These are phyloP conservation scores for Hermanozyma aechmeae DNA, from an alignment of 805 yeast genomes.

Conservation along the genomic window DNA sequence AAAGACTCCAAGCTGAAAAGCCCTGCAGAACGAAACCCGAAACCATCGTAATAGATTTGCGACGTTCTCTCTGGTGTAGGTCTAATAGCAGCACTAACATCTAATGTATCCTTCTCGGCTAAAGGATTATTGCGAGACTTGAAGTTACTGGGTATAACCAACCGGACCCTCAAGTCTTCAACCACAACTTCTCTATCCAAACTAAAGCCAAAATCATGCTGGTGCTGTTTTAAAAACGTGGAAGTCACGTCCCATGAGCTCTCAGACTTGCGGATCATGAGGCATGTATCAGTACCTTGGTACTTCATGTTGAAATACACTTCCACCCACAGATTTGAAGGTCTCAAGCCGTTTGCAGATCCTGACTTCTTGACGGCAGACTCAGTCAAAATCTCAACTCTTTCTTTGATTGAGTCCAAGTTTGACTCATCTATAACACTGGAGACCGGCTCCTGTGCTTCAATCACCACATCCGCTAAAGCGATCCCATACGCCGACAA, in stretches of 20 bases:
- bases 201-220: slow-evolving; percentile 27
- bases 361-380: slow-evolving; percentile 46
- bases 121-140: slow-evolving; percentile 11
- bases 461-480: slow-evolving; percentile 45
- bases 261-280: slow-evolving; percentile 53
- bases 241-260: slow-evolving; percentile 20
- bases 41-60: too few relatives aligned
- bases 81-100: too few relatives aligned
- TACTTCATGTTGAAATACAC: slow-evolving; percentile 70
- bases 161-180: slow-evolving; percentile 27
- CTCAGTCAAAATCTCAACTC: slow-evolving; percentile 35
- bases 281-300: slow-evolving; percentile 81
- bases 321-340: slow-evolving; percentile 47
- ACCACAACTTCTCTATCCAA: slow-evolving; percentile 26
- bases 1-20: slow-evolving; percentile 16
- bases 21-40: background rate
- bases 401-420: slow-evolving; percentile 30
- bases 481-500: slow-evolving; percentile 85
- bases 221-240: slow-evolving; percentile 20
- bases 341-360: slow-evolving; percentile 34
- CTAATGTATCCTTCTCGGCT: too few relatives aligned
- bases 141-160: slow-evolving; percentile 9
- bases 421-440: slow-evolving; percentile 5
- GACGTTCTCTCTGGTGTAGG: too few relatives aligned
- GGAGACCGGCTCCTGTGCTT: slow-evolving; percentile 28